Conservation (phyloP, 352 stramenopile species). For the Globisporangium acanthophoron region DNA sequence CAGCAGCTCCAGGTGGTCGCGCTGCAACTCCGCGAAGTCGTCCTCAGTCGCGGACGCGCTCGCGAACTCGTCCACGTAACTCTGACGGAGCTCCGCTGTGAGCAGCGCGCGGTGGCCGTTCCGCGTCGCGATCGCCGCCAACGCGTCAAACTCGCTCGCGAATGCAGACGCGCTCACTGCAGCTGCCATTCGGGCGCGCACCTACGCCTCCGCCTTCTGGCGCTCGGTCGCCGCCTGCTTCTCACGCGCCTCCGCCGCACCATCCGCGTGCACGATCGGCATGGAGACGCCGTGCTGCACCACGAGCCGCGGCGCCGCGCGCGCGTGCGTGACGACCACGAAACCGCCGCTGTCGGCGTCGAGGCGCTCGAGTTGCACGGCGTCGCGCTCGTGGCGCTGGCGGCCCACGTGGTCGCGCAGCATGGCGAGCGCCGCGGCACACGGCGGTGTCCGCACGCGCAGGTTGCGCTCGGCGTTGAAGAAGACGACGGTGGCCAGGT, state of each 20-base stretch:
- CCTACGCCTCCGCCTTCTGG: background rate
- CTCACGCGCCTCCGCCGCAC: background rate
- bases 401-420: background rate
- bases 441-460: background rate
- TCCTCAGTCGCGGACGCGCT: background rate
- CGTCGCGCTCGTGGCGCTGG: background rate
- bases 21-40: slow-evolving; percentile 9
- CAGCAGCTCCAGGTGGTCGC: slow-evolving; percentile 10
- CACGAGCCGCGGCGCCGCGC: background rate
- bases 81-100: background rate
- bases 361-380: slow-evolving; percentile 3
- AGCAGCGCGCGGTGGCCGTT: background rate
- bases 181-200: background rate
- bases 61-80: slow-evolving; percentile 8
- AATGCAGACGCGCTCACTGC: slow-evolving; percentile 4
- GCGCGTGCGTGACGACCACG: background rate
- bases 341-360: background rate
- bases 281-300: background rate
- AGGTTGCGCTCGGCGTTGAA: slow-evolving; percentile 6
- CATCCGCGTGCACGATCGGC: background rate
- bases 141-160: slow-evolving; percentile 2
- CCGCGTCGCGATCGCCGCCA: background rate
- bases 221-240: background rate
- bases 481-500: background rate
- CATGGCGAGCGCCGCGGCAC: slow-evolving; percentile 1